Evolutionary conservation across 108 stramenopile species (phyloP), one percentile per base, ranked within the genome.

Genomic region (Schizochytrium sp.): DNA sequence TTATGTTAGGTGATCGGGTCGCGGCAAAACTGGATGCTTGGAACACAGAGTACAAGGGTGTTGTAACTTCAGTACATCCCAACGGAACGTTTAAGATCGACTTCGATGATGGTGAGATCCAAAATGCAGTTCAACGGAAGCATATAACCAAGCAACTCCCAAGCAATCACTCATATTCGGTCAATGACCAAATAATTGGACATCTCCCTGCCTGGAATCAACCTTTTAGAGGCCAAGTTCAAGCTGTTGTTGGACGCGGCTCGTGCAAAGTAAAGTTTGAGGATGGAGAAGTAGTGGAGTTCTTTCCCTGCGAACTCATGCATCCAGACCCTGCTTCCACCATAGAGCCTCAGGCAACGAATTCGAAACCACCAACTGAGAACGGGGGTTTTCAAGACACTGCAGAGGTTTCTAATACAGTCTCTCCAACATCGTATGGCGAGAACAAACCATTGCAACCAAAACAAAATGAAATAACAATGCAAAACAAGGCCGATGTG

Each of bases 71-170:
- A 40, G 13, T 83, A 7, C 47, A 83, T 53, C 50, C 49, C 28
- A 53, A 83, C 76, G 72, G 72, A 7, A 12, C 72, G 7, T 15
- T 41, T 72, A 41, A 42, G 38, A 83, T 83, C 76, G 28, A 83
- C 47, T 83, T 83, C 55, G 76, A 83, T 28, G 76, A 83, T 83
- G 76, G 76, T 0, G 76, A 83, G 3, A 3, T 83, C 40, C 50
- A n/a, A 15, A n/a, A 50, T 8, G 10, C 19, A 7, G 76, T 83
- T 5, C 12, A 7, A 1, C 10, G 55, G 28, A 28, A 38, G 1
- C 19, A 7, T 10, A 42, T 83, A 0, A 15, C 0, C 15, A 44
- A 69, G 15, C 42, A 44, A 0, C 28, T 13, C 19, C 5, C 76
- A 28, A 42, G 5, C 8, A 50, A 5, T n/a, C 45, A 83, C 53